A percentile compares a stretch with the other conserved stretches of the same genome.
These are phyloP conservation scores for Verbena officinalis DNA, from an alignment of 257 asterid genomes.

Conservation along the genomic window DNA sequence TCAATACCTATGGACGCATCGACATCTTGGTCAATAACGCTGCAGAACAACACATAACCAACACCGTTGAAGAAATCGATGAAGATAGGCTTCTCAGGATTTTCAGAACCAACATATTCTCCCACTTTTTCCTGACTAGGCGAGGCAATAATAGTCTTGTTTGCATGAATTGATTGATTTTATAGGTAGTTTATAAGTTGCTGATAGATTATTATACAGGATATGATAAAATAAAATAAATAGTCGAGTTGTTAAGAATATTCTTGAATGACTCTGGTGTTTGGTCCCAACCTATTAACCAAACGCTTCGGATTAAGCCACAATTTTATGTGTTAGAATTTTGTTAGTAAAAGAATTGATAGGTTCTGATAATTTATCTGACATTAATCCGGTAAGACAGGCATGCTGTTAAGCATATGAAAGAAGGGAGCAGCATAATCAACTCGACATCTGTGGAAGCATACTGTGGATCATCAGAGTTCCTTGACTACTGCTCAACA, in stretches of 20 bases:
- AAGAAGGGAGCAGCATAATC: conserved; percentile 37
- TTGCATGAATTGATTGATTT: no score
- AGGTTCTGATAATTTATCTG: no score
- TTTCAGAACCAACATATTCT: conserved; percentile 56
- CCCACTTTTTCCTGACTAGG: conserved; percentile 49
- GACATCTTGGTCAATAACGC: conserved; percentile 58
- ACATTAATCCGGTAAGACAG: no score
- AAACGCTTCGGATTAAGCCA: no score
- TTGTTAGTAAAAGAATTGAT: no score
- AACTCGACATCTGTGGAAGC: conserved; percentile 35
- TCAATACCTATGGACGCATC: conserved; percentile 38
- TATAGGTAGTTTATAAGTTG: no score
- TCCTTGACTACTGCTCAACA: conserved; percentile 33
- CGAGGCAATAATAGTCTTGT: background rate
- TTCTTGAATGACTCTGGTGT: no score
- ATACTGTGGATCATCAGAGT: conserved; percentile 15
- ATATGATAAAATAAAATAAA: no score
- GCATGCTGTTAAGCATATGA: conserved; percentile 38
- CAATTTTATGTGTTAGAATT: no score
- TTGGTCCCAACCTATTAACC: no score
- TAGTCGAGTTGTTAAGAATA: no score
- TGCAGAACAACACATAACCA: conserved; percentile 47
- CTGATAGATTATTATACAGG: no score
- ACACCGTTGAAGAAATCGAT: conserved; percentile 48
- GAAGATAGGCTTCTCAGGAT: conserved; percentile 46